Base-by-base conservation (phyloP, 371 early-diverging fungal species). In the Mortierella sp. region DNA sequence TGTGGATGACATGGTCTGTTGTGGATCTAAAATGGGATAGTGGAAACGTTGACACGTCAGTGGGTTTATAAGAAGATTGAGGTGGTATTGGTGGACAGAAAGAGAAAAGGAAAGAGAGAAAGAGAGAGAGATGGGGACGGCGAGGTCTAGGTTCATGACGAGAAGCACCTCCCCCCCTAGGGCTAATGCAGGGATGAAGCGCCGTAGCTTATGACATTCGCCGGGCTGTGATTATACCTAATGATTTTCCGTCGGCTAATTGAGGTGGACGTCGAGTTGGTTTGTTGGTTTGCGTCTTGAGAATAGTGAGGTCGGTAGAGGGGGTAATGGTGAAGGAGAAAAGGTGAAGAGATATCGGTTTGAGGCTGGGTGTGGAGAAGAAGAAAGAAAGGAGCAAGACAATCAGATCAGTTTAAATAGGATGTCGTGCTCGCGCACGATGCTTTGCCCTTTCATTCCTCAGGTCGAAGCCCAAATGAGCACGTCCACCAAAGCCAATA, bases 1-100 rank as follows among this genome's bases (percentile, higher is more conserved):
- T 34, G 39, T 31, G 21, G 51, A 28, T 19, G 59, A 59, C 43
- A 59, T 31, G 48, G 40, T 47, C 47, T 21, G 47, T 22, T 47
- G 50, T 50, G 31, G n/a, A 16, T 50, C 50, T 50, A 29, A 25
- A 29, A 8, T 5, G 47, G 14, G 34, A 41, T 41, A 16, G 17
- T 12, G 41, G 41, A 16, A 16, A 41, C 34, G 34, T 34, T 34
- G 10, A 10, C 34, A 34, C 34, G 34, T 34, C 10, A 7, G 34
- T 34, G 34, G 34, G 10, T 41, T 16, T 16, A 41, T 10, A 41
- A 41, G 41, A 16, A 3, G 41, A 17, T 16, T 37, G 37, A 37
- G 13, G 3, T 41, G 41, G 41, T 34, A 10, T 34, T 34, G 34
- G 4, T 4, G 17, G 17, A 41, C 6, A 16, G 41, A 41, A 16